Evolutionary conservation across 257 asterid species (phyloP), one percentile per base, ranked within the genome.

Genomic region (Penstemon newberryi): DNA sequence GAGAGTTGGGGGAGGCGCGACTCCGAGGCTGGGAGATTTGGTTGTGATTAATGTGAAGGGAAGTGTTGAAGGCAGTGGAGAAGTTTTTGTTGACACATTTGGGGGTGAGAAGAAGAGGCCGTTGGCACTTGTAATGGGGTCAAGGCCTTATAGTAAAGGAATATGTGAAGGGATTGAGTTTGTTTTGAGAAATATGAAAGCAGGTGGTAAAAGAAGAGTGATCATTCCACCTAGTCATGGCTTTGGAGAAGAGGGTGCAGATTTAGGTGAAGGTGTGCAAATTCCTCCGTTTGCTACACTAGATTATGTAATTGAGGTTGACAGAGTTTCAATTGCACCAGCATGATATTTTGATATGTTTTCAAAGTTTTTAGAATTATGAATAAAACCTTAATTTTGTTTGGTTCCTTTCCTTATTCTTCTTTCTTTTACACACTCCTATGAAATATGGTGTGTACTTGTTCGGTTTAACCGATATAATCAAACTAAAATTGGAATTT

Each of bases 181-280:
- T 71, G 88, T 83, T 0, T 53, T 92, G 55, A 82, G 64, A 71
- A 70, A 77, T 13, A 89, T 92, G 92, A 89, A 82, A 47, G 95
- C 91, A 2, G 96, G 96, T 56, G 98, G 96, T 44, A 89, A 72
- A 66, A 83, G 95, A 60, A 87, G 86, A 79, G 91, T 86, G 4
- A 73, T 86, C 6, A 68, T 89, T 55, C 96, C 96, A 73, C 80
- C 96, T 0, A 78, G 49, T 68, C 81, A 79, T 7, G 90, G 96
- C 5, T 89, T 89, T 74, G 96, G 96, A 0, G 96, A 87, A 74
- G 86, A 80, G 69, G 96, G 96, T 49, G 96, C 96, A 2, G 96
- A 89, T 77, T 82, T 92, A 56, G 96, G 96, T 43, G 77, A 85
- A 38, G 95, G 85, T 5, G 42, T 75, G 45, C 86, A 77, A 68